phyloP scores from a whole-genome alignment of 2,329 filamentous ascomycete species.

The Ceratocystis variospora region DNA sequence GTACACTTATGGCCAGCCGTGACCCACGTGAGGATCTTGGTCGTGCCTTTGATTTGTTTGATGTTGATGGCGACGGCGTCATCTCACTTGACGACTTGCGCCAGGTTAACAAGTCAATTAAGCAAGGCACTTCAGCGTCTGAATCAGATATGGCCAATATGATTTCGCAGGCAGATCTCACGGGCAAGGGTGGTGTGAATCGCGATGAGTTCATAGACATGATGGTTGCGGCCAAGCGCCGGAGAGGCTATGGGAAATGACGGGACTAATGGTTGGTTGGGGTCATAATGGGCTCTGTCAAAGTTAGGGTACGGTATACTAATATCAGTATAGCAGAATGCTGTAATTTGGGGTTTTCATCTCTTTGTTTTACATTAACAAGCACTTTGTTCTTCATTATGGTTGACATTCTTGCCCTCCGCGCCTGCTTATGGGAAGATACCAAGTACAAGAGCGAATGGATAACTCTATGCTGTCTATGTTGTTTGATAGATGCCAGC shows the following conservation, averaged over 20 bases:
- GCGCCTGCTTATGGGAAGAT: too few relatives aligned
- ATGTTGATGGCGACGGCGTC: conserved; percentile 78
- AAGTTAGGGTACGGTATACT: not conserved
- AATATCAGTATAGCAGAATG: not conserved
- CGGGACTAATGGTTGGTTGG: not conserved
- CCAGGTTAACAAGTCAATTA: conserved; percentile 76
- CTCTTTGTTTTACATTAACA: conserved; percentile 10
- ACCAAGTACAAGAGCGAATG: too few relatives aligned
- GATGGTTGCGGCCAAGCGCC: conserved; percentile 28
- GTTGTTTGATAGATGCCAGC: too few relatives aligned
- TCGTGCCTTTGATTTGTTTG: conserved; percentile 84
- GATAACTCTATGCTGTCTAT: too few relatives aligned
- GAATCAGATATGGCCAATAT: conserved; percentile 88
- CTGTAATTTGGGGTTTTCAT: conserved; percentile 22
- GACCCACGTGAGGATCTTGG: conserved; percentile 86
- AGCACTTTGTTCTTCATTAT: too few relatives aligned
- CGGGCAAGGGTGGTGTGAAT: conserved; percentile 70
- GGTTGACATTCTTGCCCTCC: too few relatives aligned
- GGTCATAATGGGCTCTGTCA: not conserved
- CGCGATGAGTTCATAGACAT: conserved; percentile 56
- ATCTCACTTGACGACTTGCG: conserved; percentile 82
- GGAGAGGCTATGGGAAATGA: conserved; percentile 20
- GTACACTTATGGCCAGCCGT: conserved; percentile 63
- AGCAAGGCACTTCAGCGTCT: conserved; percentile 63
- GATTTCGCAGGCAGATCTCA: conserved; percentile 96